Evolutionary conservation across 164 flowering plant genomes (phyloP).

Genomic region (Taxillus chinensis): DNA sequence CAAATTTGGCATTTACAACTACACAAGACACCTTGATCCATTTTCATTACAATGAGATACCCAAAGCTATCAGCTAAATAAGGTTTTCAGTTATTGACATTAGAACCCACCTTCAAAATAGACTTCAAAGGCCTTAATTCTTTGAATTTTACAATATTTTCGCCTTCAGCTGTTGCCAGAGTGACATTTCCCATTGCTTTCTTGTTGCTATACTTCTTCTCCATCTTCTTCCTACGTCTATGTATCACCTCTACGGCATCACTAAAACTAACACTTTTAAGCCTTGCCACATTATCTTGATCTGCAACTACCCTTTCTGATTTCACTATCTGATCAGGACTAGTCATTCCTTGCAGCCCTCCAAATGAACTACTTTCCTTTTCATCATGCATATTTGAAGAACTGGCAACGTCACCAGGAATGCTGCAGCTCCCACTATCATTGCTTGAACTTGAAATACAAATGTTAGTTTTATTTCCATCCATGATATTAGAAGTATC

Average conservation of each 20-base stretch:
- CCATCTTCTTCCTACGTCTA: neutral
- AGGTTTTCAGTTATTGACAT: neutral
- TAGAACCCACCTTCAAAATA: constrained; percentile 21
- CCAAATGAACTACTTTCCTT: neutral
- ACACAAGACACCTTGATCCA: too few species aligned
- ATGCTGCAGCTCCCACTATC: too few species aligned
- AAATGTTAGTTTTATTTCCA: too few species aligned
- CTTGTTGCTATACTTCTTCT: neutral
- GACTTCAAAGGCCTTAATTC: constrained; percentile 19
- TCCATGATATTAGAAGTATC: too few species aligned
- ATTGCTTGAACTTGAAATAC: too few species aligned
- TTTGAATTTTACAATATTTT: neutral
- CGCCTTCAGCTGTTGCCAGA: neutral
- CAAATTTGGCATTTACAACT: too few species aligned
- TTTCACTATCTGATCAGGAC: neutral
- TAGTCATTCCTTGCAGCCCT: neutral
- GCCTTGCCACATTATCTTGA: neutral
- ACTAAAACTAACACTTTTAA: neutral
- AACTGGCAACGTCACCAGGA: too few species aligned
- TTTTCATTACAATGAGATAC: too few species aligned
- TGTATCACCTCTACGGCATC: neutral
- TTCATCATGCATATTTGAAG: neutral
- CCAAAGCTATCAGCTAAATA: too few species aligned
- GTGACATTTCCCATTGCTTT: neutral
- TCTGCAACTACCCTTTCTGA: neutral